A percentile compares a stretch with the other conserved stretches of the same genome.
These are phyloP conservation scores for Coniochaeta hoffmannii DNA, from an alignment of 2,329 filamentous ascomycete species.

Conservation along the genomic window DNA sequence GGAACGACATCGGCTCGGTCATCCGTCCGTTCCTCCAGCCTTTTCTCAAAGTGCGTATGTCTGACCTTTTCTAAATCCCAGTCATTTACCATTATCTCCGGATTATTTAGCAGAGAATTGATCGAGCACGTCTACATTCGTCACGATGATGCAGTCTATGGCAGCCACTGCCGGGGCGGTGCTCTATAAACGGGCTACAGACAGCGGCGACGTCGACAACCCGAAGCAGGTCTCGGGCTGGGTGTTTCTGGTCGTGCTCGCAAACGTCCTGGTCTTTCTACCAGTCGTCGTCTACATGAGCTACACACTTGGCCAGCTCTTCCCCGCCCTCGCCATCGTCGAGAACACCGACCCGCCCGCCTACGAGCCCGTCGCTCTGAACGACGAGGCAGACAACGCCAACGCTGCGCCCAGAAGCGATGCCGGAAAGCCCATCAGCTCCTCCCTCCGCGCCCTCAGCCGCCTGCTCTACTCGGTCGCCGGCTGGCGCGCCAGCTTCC, in stretches of 20 bases:
- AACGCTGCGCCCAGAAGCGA: slow-evolving; percentile 26
- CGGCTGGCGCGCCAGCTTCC: slow-evolving; percentile 61
- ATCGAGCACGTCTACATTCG: background rate
- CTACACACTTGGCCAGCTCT: slow-evolving; percentile 45
- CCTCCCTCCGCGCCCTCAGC: slow-evolving; percentile 42
- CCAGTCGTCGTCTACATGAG: slow-evolving; percentile 36
- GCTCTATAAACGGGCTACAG: slow-evolving; percentile 26
- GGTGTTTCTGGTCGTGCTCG: background rate
- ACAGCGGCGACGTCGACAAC: slow-evolving; percentile 14
- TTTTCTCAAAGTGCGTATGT: background rate
- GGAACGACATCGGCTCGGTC: background rate
- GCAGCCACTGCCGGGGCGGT: background rate
- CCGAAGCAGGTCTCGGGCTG: slow-evolving; percentile 21
- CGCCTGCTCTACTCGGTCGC: slow-evolving; percentile 52
- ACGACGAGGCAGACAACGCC: slow-evolving; percentile 27
- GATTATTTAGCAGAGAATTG: background rate
- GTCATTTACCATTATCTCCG: background rate
- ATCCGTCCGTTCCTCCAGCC: background rate
- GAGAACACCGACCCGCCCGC: slow-evolving; percentile 49
- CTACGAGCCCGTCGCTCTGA: slow-evolving; percentile 43
- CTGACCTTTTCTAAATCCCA: background rate
- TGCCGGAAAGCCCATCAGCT: slow-evolving; percentile 34
- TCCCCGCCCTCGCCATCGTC: slow-evolving; percentile 48
- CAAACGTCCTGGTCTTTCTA: slow-evolving; percentile 24
- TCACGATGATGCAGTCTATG: background rate